Base-by-base conservation (phyloP, 2,329 filamentous ascomycete genomes). In the Tetracladium maxilliforme region DNA sequence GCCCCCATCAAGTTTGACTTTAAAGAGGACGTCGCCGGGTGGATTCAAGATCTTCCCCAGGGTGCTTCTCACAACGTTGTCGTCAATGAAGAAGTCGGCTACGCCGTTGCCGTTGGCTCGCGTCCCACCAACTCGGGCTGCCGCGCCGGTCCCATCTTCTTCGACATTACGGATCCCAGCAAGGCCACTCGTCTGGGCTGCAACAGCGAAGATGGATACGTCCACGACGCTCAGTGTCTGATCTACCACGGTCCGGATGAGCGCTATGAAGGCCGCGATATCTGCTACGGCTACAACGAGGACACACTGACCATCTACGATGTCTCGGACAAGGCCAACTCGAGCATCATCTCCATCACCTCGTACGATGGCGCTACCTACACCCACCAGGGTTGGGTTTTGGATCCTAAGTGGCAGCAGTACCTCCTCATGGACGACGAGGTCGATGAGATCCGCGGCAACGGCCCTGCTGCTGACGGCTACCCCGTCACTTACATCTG, bases 201-300 rank as follows among this genome's bases (percentile, higher is more conserved):
- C 37, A 59, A 60, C 6, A 51, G 55, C 13, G 38, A 53, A 11
- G 66, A 70, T 38, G 65, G 64, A 10, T 62, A 62, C 32, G 55
- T 60, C 10, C 58, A 62, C 33, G 57, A 63, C 31, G 66, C 66
- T 3, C 65, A 72, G 43, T 71, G 66, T 40, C 46, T 72, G 19
- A 54, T 60, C 30, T 66, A 65, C 45, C 53, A 50, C 6, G 64
- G 64, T 1, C 62, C 64, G 1, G 56, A 67, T 30, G 44, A 42
- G 14, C 37, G 49, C 13, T 69, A 58, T 39, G 41, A 45, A 4
- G 60, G 56, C 14, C 49, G 45, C 3, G 60, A 69, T 27, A 64
- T 69, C 36, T 69, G 64, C 53, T 65, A 64, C 37, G 59, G 58
- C 18, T 66, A 64, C 51, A 64, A 65, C 41, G 61, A 63, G 32